Evolutionary conservation across 2,329 filamentous ascomycete species (phyloP), one percentile per base, ranked within the genome.

Genomic region (Ophiostoma novo-ulmi): DNA sequence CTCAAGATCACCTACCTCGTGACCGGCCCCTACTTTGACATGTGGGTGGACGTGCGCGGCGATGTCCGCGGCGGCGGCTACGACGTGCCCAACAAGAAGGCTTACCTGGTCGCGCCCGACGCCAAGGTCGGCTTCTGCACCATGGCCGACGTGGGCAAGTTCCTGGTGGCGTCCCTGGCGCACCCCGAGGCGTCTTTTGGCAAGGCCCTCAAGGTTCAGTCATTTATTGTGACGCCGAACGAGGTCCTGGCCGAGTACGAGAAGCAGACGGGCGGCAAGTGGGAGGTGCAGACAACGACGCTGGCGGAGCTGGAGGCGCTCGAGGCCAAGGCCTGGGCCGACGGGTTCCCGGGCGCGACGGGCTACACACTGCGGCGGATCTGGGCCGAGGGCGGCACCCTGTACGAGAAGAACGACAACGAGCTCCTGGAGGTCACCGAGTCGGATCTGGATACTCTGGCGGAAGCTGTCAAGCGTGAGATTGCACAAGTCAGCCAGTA

Each of bases 391-490:
- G 91, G 91, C 0, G 88, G 88, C 1, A 93, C 90, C 0, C 77
- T 92, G 65, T 92, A 93, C 76, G 84, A 87, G 1, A 85, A 86
- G 78, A 85, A 88, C 70, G 89, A 91, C 76, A 92, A 93, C 75
- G 83, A 82, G 38, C 75, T 82, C 1, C 82, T 92, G 69, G 86
- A 83, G 0, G 52, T 85, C 13, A 75, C 77, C 7, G 81, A 81
- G 4, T 82, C 82, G 10, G 80, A 85, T 36, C 77, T 85, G 69
- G 86, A 89, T 71, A 83, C 82, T 0, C 76, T 92, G 73, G 78
- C 78, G 68, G 74, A 69, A 0, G 78, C 75, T 0, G 76, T 80
- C 26, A 52, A 48, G 66, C 39, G 44, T 26, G 22, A 41, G 63
- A 61, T 26, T 22, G 63, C 63, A 36, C 63, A n/a, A 1, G 63